Evolutionary conservation across 23 red algal genomes (phyloP).

Genomic region (Gracilariopsis chorda): DNA sequence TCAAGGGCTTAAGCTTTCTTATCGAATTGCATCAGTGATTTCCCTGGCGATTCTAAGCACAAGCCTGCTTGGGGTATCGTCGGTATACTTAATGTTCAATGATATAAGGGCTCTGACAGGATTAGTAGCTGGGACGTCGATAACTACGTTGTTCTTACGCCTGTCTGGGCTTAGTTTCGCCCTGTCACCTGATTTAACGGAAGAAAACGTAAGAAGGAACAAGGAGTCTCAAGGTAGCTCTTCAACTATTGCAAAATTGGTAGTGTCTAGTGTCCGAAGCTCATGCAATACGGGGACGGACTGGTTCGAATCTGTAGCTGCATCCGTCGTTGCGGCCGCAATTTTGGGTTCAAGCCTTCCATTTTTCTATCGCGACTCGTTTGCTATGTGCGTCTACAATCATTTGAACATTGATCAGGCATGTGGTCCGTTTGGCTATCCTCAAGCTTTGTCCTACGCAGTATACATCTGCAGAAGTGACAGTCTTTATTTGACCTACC

Average conservation of each 20-base stretch:
- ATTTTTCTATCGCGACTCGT: constrained; percentile 55
- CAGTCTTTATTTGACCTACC: constrained; percentile 54
- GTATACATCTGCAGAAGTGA: constrained; percentile 52
- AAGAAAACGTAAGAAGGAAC: constrained; percentile 46
- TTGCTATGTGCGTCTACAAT: constrained; percentile 71
- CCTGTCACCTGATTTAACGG: neutral
- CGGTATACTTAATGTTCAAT: constrained; percentile 60
- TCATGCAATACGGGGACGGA: constrained; percentile 39
- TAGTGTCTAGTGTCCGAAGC: neutral
- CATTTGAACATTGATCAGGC: constrained; percentile 58
- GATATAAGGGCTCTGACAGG: constrained; percentile 74
- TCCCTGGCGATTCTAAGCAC: constrained; percentile 35
- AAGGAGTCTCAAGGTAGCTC: neutral
- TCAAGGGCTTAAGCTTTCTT: constrained; percentile 9
- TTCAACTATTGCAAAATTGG: neutral
- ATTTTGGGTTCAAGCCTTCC: constrained; percentile 58
- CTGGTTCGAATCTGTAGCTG: constrained; percentile 56
- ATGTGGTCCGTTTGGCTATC: constrained; percentile 74
- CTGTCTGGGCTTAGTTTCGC: constrained; percentile 53
- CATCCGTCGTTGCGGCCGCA: constrained; percentile 23
- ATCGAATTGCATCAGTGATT: constrained; percentile 34
- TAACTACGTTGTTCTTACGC: constrained; percentile 78
- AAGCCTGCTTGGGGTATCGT: constrained; percentile 11
- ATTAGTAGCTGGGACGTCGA: constrained; percentile 68
- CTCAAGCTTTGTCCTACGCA: constrained; percentile 54